Conservation (phyloP, 306 rosid genomes). For the Acacia confusa region DNA sequence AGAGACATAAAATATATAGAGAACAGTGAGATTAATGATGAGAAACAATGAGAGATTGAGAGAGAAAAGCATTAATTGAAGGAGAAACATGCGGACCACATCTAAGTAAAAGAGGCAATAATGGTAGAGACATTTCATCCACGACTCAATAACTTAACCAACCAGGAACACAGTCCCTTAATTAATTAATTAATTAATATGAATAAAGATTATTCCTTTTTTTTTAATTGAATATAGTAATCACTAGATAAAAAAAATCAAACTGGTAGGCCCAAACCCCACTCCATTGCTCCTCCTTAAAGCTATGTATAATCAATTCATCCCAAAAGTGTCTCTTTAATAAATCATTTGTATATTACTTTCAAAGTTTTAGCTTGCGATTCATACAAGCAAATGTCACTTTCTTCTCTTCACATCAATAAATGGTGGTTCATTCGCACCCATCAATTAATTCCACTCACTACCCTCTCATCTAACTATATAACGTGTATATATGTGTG, state of each 20-base stretch:
- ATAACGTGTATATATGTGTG: not conserved
- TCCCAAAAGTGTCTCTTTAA: constrained; percentile 47
- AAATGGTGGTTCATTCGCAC: constrained; percentile 73
- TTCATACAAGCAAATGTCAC: constrained; percentile 91
- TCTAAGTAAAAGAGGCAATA: constrained; percentile 39
- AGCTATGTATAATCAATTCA: constrained; percentile 71
- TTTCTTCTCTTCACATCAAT: constrained; percentile 65
- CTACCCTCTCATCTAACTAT: constrained; percentile 37
- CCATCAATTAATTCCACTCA: constrained; percentile 68
- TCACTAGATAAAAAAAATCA: constrained; percentile 33
- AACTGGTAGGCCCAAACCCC: constrained; percentile 56
- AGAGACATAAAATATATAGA: not conserved
- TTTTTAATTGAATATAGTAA: not conserved
- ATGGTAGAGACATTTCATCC: constrained; percentile 90
- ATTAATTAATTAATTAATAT: not conserved
- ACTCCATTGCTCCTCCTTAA: constrained; percentile 91
- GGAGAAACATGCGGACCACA: constrained; percentile 37
- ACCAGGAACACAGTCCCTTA: constrained; percentile 54
- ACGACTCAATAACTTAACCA: constrained; percentile 81
- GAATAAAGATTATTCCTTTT: not conserved
- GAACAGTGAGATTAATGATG: constrained; percentile 7
- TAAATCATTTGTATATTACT: constrained; percentile 59
- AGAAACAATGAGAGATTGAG: constrained; percentile 5
- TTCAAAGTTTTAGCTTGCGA: constrained; percentile 88
- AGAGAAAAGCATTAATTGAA: constrained; percentile 10